Evolutionary conservation across 2,329 filamentous ascomycete species (phyloP).

Genomic region (Ophiostoma sp.): DNA sequence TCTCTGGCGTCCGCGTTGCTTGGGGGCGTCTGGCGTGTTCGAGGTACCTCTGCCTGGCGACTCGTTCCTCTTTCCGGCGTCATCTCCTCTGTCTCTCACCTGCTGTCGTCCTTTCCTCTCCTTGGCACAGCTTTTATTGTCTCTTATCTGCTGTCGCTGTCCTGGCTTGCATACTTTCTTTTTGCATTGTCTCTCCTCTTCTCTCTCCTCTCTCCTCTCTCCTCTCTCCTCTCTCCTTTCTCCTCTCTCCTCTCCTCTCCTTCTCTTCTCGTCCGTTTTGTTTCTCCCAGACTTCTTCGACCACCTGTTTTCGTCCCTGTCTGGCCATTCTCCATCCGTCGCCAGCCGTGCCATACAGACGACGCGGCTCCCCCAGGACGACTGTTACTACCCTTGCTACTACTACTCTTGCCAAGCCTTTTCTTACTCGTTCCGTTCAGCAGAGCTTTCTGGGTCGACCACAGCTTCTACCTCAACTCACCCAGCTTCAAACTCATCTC

Average conservation of each 20-base stretch:
- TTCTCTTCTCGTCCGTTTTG: neutral
- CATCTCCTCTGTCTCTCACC: constrained; percentile 11
- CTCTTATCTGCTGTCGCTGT: constrained; percentile 20
- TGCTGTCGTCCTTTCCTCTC: neutral
- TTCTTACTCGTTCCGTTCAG: neutral
- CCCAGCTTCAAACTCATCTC: neutral
- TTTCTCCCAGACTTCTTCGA: no score
- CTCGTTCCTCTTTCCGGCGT: neutral
- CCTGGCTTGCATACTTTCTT: constrained; percentile 16
- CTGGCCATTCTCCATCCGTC: neutral
- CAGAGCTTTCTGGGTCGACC: constrained; percentile 13
- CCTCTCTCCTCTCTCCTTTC: constrained; percentile 10
- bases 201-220: neutral
- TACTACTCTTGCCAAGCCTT: constrained; percentile 8
- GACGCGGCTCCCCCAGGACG: constrained; percentile 4
- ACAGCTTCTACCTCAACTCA: neutral
- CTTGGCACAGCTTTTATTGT: constrained; percentile 14
- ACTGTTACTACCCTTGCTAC: constrained; percentile 12
- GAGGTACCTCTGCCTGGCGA: constrained; percentile 1
- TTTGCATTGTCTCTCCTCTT: neutral
- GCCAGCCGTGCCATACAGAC: constrained; percentile 7
- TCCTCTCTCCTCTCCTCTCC: constrained; percentile 2
- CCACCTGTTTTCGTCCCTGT: no score
- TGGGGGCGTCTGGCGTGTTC: constrained; percentile 7
- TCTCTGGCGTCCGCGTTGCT: neutral